phyloP scores from a whole-genome alignment of 2,329 filamentous ascomycete genomes.

The Neurospora sp. region DNA sequence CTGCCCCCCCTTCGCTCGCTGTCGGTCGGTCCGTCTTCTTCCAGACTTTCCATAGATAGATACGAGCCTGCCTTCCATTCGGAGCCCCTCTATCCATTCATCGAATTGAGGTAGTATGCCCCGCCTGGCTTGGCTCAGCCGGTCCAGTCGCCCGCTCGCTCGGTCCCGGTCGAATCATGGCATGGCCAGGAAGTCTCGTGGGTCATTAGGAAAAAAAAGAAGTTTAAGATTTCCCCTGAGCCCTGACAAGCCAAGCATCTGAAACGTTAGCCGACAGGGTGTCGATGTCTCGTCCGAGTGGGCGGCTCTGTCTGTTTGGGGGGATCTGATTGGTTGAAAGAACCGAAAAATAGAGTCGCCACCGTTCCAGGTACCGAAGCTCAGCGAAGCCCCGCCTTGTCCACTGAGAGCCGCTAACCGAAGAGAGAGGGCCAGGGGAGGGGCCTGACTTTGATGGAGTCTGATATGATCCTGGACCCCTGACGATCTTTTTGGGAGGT shows the following conservation, averaged over 20 bases:
- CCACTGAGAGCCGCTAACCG: background rate
- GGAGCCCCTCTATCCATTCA: background rate
- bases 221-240: background rate
- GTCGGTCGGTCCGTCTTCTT: background rate
- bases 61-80: background rate
- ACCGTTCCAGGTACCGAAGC: background rate
- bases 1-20: background rate
- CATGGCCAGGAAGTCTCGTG: background rate
- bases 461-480: background rate
- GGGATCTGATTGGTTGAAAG: background rate
- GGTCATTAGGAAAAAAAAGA: background rate
- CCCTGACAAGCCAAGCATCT: background rate
- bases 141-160: background rate
- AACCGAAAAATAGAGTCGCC: background rate
- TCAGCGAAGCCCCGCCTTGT: background rate
- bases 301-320: background rate
- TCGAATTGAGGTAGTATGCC: background rate
- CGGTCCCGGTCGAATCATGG: background rate
- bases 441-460: background rate
- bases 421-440: background rate
- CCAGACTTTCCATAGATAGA: background rate
- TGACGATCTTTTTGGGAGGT: background rate
- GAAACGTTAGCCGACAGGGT: background rate
- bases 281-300: background rate
- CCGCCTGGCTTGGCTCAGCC: no score